A percentile compares a stretch with the other conserved stretches of the same genome.
Conservation (phyloP, 1,139 yeast species). For the Zygosaccharomyces sapae region DNA sequence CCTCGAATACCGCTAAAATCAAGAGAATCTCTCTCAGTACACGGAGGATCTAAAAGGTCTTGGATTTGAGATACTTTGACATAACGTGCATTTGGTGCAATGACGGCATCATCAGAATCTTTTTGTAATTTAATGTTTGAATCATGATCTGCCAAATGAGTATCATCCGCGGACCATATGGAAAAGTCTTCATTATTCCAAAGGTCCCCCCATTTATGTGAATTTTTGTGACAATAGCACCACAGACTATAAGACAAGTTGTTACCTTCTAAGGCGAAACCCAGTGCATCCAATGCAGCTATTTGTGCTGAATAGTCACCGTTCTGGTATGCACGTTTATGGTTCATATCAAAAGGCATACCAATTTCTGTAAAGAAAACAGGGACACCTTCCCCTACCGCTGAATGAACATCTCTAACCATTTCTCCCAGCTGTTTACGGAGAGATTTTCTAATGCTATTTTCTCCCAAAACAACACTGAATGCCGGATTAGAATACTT, state of each 20-base stretch:
- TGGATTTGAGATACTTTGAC: conserved; percentile 6
- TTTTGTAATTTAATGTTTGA: conserved; percentile 2
- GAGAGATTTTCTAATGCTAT: conserved; percentile 68
- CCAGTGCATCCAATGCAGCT: conserved; percentile 77
- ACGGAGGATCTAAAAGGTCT: conserved; percentile 9
- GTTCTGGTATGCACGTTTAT: conserved; percentile 57
- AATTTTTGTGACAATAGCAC: conserved; percentile 72
- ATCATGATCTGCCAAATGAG: conserved; percentile 14
- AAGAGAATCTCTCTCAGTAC: conserved; percentile 10
- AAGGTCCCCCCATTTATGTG: conserved; percentile 79
- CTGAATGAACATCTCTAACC: conserved; percentile 54
- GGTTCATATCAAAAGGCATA: conserved; percentile 93
- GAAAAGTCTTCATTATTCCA: conserved; percentile 96
- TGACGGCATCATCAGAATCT: neutral
- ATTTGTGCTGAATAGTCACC: conserved; percentile 72
- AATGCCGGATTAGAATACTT: conserved; percentile 69
- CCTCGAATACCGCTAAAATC: conserved; percentile 59
- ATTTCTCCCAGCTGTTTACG: conserved; percentile 62
- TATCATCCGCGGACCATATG: conserved; percentile 72
- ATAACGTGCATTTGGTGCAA: conserved; percentile 1
- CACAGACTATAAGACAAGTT: conserved; percentile 74
- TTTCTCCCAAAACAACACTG: conserved; percentile 76
- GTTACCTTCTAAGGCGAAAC: conserved; percentile 70
- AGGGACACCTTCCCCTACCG: conserved; percentile 59
- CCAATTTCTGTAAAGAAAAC: conserved; percentile 91